Evolutionary conservation across 345 rosid genomes (phyloP).

Genomic region (Odontarrhena argentea): DNA sequence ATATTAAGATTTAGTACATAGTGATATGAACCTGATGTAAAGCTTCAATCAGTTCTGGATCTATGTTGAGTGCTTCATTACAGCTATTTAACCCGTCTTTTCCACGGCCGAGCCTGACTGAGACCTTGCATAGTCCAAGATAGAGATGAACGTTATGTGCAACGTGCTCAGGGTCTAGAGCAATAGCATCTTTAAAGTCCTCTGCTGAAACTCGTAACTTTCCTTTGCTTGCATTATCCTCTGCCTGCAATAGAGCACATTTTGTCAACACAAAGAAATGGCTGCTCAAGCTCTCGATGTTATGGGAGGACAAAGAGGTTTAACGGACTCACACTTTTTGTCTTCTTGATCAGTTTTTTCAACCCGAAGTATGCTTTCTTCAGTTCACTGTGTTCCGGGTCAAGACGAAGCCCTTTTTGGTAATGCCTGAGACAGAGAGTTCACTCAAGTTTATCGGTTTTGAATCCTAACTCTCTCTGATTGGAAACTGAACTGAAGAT

Average conservation of each 20-base stretch:
- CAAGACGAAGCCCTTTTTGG: constrained; percentile 95
- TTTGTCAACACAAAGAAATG: neutral
- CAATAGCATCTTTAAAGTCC: constrained; percentile 82
- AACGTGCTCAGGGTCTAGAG: constrained; percentile 81
- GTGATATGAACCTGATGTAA: constrained; percentile 71
- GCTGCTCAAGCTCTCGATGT: constrained; percentile 22
- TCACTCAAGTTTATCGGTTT: constrained; percentile 20
- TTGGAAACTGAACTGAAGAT: neutral
- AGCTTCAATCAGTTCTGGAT: constrained; percentile 83
- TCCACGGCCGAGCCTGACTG: constrained; percentile 95
- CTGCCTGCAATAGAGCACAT: constrained; percentile 61
- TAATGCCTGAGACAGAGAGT: constrained; percentile 67
- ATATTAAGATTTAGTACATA: neutral
- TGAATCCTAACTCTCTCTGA: neutral
- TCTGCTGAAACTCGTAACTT: constrained; percentile 88
- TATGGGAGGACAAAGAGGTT: constrained; percentile 7
- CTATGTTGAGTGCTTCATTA: constrained; percentile 76
- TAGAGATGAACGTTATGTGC: constrained; percentile 90
- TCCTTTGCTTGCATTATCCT: constrained; percentile 85
- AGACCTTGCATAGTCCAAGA: constrained; percentile 88
- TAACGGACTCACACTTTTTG: constrained; percentile 73
- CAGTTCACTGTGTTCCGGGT: constrained; percentile 91
- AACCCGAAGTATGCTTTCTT: constrained; percentile 96
- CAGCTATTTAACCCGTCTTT: constrained; percentile 88
- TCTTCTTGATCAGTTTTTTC: constrained; percentile 92